These are phyloP conservation scores for Magnusiomyces magnusii DNA, from an alignment of 1,139 yeast genomes.

Conservation along the genomic window DNA sequence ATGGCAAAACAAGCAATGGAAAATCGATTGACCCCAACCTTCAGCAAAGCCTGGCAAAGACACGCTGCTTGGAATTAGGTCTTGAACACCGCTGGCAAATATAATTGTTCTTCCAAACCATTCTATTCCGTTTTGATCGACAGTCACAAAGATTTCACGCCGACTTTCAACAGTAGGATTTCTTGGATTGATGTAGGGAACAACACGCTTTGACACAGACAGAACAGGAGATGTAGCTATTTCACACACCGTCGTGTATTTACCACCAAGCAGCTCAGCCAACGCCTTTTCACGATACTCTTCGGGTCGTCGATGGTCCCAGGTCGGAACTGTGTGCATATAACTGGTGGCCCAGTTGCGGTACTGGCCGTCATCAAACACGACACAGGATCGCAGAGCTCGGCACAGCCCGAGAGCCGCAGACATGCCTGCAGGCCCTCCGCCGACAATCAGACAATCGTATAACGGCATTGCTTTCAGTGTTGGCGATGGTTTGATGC, in stretches of 20 bases:
- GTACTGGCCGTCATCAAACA: slow-evolving; percentile 10
- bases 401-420: slow-evolving; percentile 10
- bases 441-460: slow-evolving; percentile 8
- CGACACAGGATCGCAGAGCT: slow-evolving; percentile 7
- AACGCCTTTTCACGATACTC: slow-evolving; percentile 3
- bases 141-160: not conserved
- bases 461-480: slow-evolving; percentile 11
- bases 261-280: slow-evolving; percentile 7
- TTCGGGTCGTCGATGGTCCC: slow-evolving; percentile 10
- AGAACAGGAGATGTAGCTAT: slow-evolving; percentile 7
- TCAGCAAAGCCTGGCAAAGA: slow-evolving; percentile 6
- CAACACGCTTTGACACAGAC: not conserved
- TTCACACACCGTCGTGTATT: slow-evolving; percentile 6
- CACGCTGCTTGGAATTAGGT: not conserved
- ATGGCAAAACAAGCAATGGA: slow-evolving; percentile 11
- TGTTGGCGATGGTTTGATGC: too few relatives aligned
- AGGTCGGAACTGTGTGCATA: slow-evolving; percentile 11
- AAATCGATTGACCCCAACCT: slow-evolving; percentile 11
- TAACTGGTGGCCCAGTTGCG: slow-evolving; percentile 8
- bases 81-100: slow-evolving; percentile 8
- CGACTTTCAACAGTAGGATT: not conserved
- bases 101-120: slow-evolving; percentile 8
- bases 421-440: slow-evolving; percentile 12
- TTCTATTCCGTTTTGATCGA: slow-evolving; percentile 4
- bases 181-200: not conserved